Conservation (phyloP, 2,329 filamentous ascomycete species). For the Aspergillus niger region DNA sequence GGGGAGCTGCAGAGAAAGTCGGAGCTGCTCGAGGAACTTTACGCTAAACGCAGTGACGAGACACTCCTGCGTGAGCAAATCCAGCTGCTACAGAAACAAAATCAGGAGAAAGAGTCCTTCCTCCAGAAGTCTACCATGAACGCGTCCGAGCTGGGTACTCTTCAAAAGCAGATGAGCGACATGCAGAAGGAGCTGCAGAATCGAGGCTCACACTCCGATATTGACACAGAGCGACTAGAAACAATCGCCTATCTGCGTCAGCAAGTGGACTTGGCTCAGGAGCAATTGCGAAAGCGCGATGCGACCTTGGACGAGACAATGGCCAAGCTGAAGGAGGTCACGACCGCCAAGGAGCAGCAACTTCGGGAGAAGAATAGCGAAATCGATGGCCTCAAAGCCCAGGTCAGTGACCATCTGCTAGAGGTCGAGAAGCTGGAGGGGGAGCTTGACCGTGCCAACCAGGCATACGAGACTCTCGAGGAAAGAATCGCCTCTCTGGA, state of each 20-base stretch:
- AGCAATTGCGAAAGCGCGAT: conserved; percentile 40
- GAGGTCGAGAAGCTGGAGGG: conserved; percentile 40
- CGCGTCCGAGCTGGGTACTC: conserved; percentile 24
- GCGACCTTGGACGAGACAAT: conserved; percentile 36
- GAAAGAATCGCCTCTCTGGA: conserved; percentile 38
- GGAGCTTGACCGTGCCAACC: conserved; percentile 36
- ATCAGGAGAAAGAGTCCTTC: conserved; percentile 28
- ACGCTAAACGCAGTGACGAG: conserved; percentile 27
- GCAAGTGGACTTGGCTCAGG: conserved; percentile 34
- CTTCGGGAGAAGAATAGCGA: conserved; percentile 39
- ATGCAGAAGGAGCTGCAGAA: conserved; percentile 36
- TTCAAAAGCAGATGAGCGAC: conserved; percentile 35
- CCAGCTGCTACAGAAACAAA: conserved; percentile 30
- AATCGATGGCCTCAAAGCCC: conserved; percentile 39
- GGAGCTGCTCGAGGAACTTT: conserved; percentile 30
- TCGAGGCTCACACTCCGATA: conserved; percentile 22
- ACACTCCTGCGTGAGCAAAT: conserved; percentile 33
- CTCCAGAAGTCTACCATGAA: conserved; percentile 27
- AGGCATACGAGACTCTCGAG: conserved; percentile 38
- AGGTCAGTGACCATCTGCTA: conserved; percentile 37
- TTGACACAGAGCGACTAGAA: conserved; percentile 34
- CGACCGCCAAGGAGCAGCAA: conserved; percentile 35
- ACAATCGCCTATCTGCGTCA: conserved; percentile 36
- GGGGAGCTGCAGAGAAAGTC: conserved; percentile 39
- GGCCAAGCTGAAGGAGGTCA: conserved; percentile 36